Conservation (phyloP, 2,329 filamentous ascomycete genomes). For the Sporothrix phasma region DNA sequence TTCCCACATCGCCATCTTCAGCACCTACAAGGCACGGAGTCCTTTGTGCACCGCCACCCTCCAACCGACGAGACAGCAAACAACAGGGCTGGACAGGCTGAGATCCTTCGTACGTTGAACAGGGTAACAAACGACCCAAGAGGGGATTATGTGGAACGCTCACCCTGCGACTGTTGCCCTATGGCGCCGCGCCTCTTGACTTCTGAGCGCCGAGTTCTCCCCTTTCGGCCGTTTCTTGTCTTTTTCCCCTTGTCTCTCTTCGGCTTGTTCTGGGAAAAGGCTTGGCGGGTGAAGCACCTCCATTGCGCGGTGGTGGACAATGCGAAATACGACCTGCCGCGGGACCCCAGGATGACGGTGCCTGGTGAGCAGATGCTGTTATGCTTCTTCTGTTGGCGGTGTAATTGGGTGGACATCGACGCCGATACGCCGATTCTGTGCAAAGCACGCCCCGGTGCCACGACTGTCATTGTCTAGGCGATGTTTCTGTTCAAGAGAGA, state of each 20-base stretch:
- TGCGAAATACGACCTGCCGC: constrained; percentile 4
- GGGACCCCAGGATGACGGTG: background rate
- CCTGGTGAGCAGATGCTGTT: background rate
- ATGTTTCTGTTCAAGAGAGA: background rate
- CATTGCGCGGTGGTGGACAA: background rate
- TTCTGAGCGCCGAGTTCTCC: background rate
- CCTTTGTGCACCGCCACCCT: background rate
- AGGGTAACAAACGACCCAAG: background rate
- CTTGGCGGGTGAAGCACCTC: background rate
- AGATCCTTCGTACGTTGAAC: no score
- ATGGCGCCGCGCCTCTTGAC: background rate
- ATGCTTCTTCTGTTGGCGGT: background rate
- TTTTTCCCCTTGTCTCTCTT: background rate
- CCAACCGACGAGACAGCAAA: background rate
- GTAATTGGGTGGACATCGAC: background rate
- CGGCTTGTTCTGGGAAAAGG: background rate
- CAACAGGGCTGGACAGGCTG: background rate
- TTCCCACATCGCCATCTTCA: no score
- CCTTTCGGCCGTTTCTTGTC: background rate
- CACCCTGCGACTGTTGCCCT: background rate
- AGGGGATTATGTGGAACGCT: background rate
- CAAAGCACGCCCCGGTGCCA: background rate
- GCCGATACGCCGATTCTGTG: background rate
- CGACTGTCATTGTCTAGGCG: background rate
- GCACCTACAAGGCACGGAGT: no score